Evolutionary conservation across 2,329 filamentous ascomycete species (phyloP).

Genomic region (Calonectria hawksworthii): DNA sequence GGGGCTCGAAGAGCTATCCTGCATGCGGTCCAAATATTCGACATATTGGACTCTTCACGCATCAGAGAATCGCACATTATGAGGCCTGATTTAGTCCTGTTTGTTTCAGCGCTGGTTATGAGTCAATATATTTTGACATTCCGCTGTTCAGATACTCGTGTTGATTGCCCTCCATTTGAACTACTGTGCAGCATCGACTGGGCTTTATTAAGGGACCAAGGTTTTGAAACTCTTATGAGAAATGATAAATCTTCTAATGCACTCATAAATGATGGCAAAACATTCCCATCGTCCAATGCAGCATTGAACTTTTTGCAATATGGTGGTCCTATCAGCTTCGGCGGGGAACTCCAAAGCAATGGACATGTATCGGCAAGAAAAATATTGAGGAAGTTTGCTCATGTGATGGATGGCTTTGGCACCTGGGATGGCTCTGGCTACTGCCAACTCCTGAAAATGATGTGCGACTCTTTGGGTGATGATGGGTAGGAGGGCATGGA

Average conservation of each 20-base stretch:
- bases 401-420: not conserved
- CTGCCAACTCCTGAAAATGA: not conserved
- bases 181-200: not conserved
- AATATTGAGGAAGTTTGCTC: not conserved
- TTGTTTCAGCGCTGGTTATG: not conserved
- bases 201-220: not conserved
- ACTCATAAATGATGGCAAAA: not conserved
- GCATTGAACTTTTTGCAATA: not conserved
- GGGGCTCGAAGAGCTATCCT: not conserved
- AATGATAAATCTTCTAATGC: accelerated
- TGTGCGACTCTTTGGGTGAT: not conserved
- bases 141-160: too few relatives aligned
- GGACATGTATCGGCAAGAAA: not conserved
- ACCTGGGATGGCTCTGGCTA: not conserved
- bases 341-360: not conserved
- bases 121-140: not conserved
- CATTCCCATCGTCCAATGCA: not conserved
- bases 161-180: not conserved
- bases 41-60: not conserved
- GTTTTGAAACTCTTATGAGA: not conserved
- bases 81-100: not conserved
- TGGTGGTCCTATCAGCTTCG: not conserved
- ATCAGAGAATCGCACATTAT: not conserved
- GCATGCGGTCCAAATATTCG: not conserved
- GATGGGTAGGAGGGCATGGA: not conserved